phyloP scores from a whole-genome alignment of 768 basidiomycete genomes.

The Trametes coccinea region DNA sequence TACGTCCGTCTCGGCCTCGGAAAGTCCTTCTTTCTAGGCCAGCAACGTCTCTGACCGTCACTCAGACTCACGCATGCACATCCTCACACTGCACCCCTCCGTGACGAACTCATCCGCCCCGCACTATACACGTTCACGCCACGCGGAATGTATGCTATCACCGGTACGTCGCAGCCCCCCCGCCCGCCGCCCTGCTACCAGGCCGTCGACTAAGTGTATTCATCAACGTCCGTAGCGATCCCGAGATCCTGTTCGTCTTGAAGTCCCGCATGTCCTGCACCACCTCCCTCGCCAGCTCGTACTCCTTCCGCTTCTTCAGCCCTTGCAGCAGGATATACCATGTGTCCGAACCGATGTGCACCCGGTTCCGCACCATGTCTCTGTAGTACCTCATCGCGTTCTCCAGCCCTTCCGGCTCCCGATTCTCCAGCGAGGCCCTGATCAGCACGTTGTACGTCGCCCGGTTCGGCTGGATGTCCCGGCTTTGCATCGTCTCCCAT shows the following conservation, averaged over 20 bases:
- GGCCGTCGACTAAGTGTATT: conserved; percentile 43
- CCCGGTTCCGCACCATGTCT: conserved; percentile 54
- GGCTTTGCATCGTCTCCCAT: conserved; percentile 56
- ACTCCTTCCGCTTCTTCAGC: conserved; percentile 55
- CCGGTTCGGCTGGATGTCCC: conserved; percentile 54
- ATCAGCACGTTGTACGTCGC: conserved; percentile 80
- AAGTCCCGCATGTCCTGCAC: conserved; percentile 54
- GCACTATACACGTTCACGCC: not conserved
- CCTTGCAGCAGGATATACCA: conserved; percentile 79
- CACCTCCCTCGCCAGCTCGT: conserved; percentile 60
- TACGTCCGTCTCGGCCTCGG: conserved; percentile 66
- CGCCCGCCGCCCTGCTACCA: conserved; percentile 17
- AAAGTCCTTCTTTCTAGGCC: conserved; percentile 63
- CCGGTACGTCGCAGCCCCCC: conserved; percentile 4
- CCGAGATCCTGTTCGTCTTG: conserved; percentile 32
- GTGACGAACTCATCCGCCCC: not conserved
- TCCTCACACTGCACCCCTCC: not conserved
- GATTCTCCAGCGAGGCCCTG: conserved; percentile 58
- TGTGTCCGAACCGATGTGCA: conserved; percentile 59
- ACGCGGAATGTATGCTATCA: conserved; percentile 5
- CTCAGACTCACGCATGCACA: not conserved
- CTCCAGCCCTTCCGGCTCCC: conserved; percentile 49
- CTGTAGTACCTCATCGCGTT: conserved; percentile 59
- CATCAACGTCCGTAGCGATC: conserved; percentile 48
- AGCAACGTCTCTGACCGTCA: conserved; percentile 16